Evolutionary conservation across 345 rosid species (phyloP).

Genomic region (Kandelia obovata): DNA sequence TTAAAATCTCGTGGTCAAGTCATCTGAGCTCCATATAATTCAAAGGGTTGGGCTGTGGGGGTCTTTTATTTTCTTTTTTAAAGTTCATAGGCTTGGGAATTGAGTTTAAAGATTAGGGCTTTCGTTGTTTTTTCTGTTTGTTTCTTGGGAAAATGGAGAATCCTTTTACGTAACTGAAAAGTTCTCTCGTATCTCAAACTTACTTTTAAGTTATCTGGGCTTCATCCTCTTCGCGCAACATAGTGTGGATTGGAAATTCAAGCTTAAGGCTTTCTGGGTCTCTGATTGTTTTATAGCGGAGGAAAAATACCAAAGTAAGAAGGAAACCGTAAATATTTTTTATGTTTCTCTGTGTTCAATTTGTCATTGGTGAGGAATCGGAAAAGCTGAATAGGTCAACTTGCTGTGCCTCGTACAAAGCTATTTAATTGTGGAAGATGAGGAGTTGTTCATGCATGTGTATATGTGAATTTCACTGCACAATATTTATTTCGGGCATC

Average conservation of each 20-base stretch:
- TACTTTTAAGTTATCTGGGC: neutral
- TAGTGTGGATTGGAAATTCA: neutral
- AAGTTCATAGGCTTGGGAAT: neutral
- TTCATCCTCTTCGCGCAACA: too few species aligned
- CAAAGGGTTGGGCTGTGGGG: neutral
- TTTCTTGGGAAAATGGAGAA: constrained; percentile 12
- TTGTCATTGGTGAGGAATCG: neutral
- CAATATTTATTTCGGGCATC: too few species aligned
- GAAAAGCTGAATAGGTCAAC: neutral
- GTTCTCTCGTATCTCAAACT: neutral
- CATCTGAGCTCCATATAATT: neutral
- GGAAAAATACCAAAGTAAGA: neutral
- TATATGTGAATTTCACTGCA: too few species aligned
- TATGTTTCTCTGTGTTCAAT: neutral
- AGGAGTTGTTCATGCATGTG: neutral
- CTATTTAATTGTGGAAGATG: neutral
- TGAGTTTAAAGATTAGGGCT: neutral
- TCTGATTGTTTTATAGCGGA: neutral
- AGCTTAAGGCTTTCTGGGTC: neutral
- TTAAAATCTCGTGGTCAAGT: neutral
- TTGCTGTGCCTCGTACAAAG: neutral
- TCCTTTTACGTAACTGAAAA: neutral
- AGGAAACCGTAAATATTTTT: neutral
- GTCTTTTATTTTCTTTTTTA: neutral
- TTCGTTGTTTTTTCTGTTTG: constrained; percentile 1